Evolutionary conservation across 2,329 filamentous ascomycete genomes (phyloP).

Genomic region (Septoria petroselini): DNA sequence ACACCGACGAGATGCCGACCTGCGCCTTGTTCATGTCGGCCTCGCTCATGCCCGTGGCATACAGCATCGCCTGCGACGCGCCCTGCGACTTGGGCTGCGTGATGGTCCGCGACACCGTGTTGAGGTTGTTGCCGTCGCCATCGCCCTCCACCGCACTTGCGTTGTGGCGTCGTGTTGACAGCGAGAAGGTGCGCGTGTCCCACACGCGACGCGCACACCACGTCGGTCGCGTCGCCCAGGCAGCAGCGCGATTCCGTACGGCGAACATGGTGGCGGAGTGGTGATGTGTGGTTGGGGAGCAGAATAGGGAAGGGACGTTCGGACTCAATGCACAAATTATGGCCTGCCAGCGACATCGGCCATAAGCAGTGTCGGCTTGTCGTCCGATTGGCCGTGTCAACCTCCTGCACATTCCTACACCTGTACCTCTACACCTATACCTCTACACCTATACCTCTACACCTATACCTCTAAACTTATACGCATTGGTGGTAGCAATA

Average conservation of each 20-base stretch:
- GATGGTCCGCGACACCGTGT: constrained; percentile 78
- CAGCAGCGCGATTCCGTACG: constrained; percentile 13
- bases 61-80: constrained; percentile 98
- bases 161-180: constrained; percentile 22
- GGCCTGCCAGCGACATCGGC: too few species aligned
- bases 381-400: too few species aligned
- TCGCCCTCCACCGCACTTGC: constrained; percentile 28
- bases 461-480: too few species aligned
- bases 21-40: constrained; percentile 93
- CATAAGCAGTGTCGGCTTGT: too few species aligned
- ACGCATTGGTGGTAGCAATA: too few species aligned
- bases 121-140: constrained; percentile 52
- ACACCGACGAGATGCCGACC: constrained; percentile 95
- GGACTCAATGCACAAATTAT: too few species aligned
- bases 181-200: constrained; percentile 18
- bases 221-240: constrained; percentile 21
- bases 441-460: too few species aligned
- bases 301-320: too few species aligned
- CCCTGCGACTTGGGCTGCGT: constrained; percentile 98
- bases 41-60: constrained; percentile 84
- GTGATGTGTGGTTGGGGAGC: too few species aligned
- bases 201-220: constrained; percentile 29
- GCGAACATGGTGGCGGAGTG: constrained; percentile 20
- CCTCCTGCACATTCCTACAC: too few species aligned
- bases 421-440: too few species aligned